Evolutionary conservation across 2,329 filamentous ascomycete species (phyloP), one percentile per base, ranked within the genome.

Genomic region (Amesomyces nigricolor): DNA sequence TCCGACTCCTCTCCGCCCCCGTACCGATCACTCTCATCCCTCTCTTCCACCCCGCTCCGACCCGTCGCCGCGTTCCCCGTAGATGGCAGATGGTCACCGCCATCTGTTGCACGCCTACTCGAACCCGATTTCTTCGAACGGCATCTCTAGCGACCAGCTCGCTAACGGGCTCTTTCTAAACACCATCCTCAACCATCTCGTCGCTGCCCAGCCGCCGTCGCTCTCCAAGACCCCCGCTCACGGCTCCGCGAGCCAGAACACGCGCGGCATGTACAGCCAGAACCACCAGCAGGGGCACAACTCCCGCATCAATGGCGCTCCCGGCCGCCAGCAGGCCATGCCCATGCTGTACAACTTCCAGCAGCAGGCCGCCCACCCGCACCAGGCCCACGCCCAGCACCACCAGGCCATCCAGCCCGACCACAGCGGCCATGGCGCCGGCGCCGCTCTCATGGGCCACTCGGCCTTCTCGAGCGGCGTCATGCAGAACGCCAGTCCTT

Each of bases 221-320:
- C 61, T 65, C 16, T 64, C 65, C 50, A 66, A 67, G 53, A 62
- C 64, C 7, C 62, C 67, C 43, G 63, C 65, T 51, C 64, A 60
- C 54, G 62, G 61, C 64, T 63, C 67, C 44, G 65, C 66, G 49
- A 62, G 58, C 63, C 73, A 64, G 53, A 64, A 66, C 60, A 53
- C 61, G 26, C 66, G 67, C 71, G 78, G 78, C 70, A 91, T 91
- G 87, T 91, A 86, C 77, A 83, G 82, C 67, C 85, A 88, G 71
- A 78, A 78, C 68, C 84, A 81, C 69, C 84, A 88, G 69, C 84
- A 86, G 73, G 83, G 83, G 70, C 87, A 89, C 70, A 85, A 85
- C 75, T 81, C 81, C 73, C 85, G 88, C 73, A 80, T 90, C 72
- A 91, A 90, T 73, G 87, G 86, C 65, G 83, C 83, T 60, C 79